Evolutionary conservation across 1,139 yeast genomes (phyloP).

Genomic region (Yamadazyma sp.): DNA sequence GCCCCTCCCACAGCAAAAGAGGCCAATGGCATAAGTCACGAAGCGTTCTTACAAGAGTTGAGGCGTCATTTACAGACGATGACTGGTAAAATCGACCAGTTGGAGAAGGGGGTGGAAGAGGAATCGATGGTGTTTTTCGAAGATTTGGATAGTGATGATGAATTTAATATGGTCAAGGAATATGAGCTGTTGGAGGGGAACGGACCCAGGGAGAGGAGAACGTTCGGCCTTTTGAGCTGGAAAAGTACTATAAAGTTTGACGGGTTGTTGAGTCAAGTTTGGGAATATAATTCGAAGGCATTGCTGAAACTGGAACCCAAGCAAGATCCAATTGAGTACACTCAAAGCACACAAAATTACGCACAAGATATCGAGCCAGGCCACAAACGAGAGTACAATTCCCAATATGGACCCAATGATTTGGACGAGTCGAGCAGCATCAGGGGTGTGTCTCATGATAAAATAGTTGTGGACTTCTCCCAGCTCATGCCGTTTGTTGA

Average conservation of each 20-base stretch:
- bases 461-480: background rate
- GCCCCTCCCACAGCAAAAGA: background rate
- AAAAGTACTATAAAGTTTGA: conserved; percentile 29
- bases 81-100: conserved; percentile 6
- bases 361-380: background rate
- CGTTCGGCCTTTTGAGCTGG: conserved; percentile 40
- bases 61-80: conserved; percentile 3
- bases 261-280: conserved; percentile 17
- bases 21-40: background rate
- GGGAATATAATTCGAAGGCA: conserved; percentile 10
- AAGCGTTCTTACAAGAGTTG: conserved; percentile 1
- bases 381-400: background rate
- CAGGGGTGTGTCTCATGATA: background rate
- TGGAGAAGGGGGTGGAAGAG: conserved; percentile 6
- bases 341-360: too few relatives aligned
- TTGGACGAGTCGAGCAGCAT: background rate
- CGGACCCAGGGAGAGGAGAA: conserved; percentile 13
- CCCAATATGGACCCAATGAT: too few relatives aligned
- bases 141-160: conserved; percentile 10
- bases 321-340: too few relatives aligned
- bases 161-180: conserved; percentile 6
- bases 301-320: too few relatives aligned
- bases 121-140: conserved; percentile 3
- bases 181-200: background rate
- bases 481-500: background rate